Base-by-base conservation (phyloP, 352 stramenopile species). In the Pythium phragmiticola region DNA sequence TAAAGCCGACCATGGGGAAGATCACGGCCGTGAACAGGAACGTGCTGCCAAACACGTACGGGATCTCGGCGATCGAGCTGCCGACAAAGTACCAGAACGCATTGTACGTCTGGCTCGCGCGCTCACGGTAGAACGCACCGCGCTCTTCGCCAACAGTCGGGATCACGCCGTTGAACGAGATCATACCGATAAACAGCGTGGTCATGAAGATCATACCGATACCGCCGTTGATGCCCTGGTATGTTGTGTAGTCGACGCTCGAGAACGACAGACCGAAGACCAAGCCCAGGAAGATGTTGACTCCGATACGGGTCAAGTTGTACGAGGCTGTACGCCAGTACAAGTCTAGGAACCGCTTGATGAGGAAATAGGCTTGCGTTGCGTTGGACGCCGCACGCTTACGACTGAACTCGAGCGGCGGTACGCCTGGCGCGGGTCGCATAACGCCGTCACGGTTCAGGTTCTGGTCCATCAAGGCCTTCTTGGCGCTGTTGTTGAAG, bases 161-260 rank as follows among this genome's bases (percentile, higher is more conserved):
- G 6, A 94, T 84, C 51, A 95, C 77, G 23, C 72, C 74, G 53
- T 94, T 81, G 66, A 98, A 97, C 50, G 91, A 98, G 28, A 97
- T 87, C 39, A 96, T 87, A 19, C 87, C 84, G 19, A 97, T 41
- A n/a, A 64, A 64, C 53, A 60, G 26, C 11, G 53, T 60, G 13
- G 53, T 60, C 53, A 60, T 60, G 19, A 57, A 57, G 34, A 57
- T 57, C 50, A 57, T 57, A 34, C 50, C 50, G 50, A 57, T 57
- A 8, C 80, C 80, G 17, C 64, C 70, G 57, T 85, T 85, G 60
- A 82, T 74, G 26, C 77, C 78, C 46, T 78, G 72, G 64, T 80
- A 85, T 37, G 71, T 81, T 28, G 57, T 76, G 63, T 78, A 85
- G 37, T 87, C 67, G 0, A 74, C 55, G 11, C 71, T 67, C 42